These are phyloP conservation scores for Lipomyces lipofer DNA, from an alignment of 805 yeast genomes.

Conservation along the genomic window DNA sequence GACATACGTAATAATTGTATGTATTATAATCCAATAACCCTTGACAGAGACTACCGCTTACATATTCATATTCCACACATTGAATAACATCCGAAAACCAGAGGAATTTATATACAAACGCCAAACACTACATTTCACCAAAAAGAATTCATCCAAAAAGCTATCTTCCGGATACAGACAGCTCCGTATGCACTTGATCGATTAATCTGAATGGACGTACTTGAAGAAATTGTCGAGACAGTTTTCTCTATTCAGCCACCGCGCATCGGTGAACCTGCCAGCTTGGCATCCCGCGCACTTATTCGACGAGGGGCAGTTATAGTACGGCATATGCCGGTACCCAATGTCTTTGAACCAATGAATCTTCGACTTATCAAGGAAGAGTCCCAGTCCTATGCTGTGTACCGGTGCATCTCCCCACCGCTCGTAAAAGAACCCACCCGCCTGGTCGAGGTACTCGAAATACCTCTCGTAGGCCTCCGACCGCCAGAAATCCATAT, in stretches of 20 bases:
- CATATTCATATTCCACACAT: no score
- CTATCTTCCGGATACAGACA: no score
- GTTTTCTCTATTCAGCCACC: conserved; percentile 61
- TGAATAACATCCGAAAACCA: no score
- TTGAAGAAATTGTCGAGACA: conserved; percentile 73
- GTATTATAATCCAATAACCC: no score
- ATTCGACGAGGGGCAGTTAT: conserved; percentile 67
- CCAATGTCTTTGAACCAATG: conserved; percentile 92
- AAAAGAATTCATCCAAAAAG: no score
- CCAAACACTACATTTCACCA: no score
- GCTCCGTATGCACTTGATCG: no score
- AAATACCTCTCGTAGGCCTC: conserved; percentile 69
- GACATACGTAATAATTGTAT: no score
- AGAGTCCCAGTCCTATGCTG: conserved; percentile 69
- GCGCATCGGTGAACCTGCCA: conserved; percentile 57
- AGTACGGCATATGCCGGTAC: conserved; percentile 71
- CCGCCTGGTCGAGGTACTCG: conserved; percentile 60
- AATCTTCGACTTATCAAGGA: conserved; percentile 62
- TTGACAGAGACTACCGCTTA: no score
- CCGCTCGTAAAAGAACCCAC: conserved; percentile 85
- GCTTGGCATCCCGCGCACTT: conserved; percentile 53
- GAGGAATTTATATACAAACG: no score
- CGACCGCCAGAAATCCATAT: conserved; percentile 74
- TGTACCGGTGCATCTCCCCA: conserved; percentile 97
- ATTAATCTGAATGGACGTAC: conserved; percentile 29